Evolutionary conservation across 768 basidiomycete species (phyloP), one percentile per base, ranked within the genome.

Genomic region (Suillus discolor): DNA sequence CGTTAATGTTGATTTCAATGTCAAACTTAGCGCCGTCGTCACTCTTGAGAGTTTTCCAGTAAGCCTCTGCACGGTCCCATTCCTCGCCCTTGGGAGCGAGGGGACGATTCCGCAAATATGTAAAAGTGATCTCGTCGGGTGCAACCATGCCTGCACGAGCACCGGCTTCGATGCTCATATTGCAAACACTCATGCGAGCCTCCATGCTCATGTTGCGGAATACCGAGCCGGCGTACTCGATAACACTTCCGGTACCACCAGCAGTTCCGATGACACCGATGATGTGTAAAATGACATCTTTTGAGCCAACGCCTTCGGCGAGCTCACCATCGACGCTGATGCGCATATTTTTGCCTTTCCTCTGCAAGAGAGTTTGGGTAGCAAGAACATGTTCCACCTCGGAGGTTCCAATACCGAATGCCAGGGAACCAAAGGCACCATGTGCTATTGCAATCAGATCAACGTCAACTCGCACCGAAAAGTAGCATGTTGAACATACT

Each of bases 161-260:
- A 71, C 94, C 94, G 64, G 89, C 94, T 77, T 96, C 94, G 73
- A 96, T 96, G 66, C 93, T 95, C 94, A 96, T 96, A 79, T 96
- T 96, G 80, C 94, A 95, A 67, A 89, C 89, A 71, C 89, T 92
- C 91, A 92, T 94, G 60, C 94, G 88, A 45, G 91, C 93, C 76
- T 96, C 94, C 92, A 96, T 94, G 72, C 89, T 90, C 73, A 94
- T 88, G 23, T 82, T 84, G 65, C 92, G 89, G 79, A 94, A 92
- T 62, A 93, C 90, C 9, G 90, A 91, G n/a, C 94, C 94, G 64
- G 92, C 88, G 73, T 92, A 96, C 78, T 96, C 94, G 74, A 96
- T 94, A 66, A 95, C 93, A 70, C 84, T 86, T n/a, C 93, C 94
- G 31, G 90, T 96, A 61, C 93, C 94, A 71, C 94, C 94, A 59